phyloP scores from a whole-genome alignment of 1,284 basidiomycete genomes.

The Ceratobasidium sp. region DNA sequence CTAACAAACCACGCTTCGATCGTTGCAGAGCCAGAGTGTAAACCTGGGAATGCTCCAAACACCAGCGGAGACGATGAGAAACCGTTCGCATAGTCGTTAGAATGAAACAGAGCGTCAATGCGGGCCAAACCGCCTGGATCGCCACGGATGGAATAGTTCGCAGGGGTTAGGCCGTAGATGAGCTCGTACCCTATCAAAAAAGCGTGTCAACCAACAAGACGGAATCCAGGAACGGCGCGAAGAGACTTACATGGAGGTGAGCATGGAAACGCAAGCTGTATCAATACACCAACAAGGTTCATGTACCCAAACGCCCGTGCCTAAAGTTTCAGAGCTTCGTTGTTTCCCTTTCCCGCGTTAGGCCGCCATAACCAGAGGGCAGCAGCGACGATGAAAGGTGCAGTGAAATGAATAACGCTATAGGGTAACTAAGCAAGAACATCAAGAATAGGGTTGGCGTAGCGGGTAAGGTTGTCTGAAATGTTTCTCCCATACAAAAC shows the following conservation, averaged over 20 bases:
- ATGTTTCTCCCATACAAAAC: constrained; percentile 98
- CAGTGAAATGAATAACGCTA: constrained; percentile 91
- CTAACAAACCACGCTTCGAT: constrained; percentile 93
- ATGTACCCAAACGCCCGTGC: constrained; percentile 93
- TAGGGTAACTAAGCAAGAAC: constrained; percentile 97
- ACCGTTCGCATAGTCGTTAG: constrained; percentile 82
- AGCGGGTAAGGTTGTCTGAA: constrained; percentile 94
- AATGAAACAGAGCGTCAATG: constrained; percentile 90
- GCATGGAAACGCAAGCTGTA: constrained; percentile 92
- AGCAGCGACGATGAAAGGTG: constrained; percentile 85
- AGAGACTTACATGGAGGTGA: constrained; percentile 79
- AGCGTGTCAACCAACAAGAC: background rate
- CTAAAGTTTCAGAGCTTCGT: constrained; percentile 85
- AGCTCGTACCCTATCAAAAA: constrained; percentile 88
- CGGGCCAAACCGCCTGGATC: constrained; percentile 94
- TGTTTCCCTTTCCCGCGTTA: constrained; percentile 67
- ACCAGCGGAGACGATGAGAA: constrained; percentile 93
- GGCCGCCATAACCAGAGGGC: constrained; percentile 78
- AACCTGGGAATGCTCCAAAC: constrained; percentile 96
- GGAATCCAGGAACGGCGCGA: background rate
- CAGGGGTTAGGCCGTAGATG: constrained; percentile 95
- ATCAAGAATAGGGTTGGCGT: constrained; percentile 92
- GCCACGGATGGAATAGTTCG: constrained; percentile 91
- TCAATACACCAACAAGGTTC: constrained; percentile 92
- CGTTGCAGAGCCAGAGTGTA: constrained; percentile 93